Evolutionary conservation across 208 protist genomes (phyloP).

Genomic region (Trypanosoma cruzi): DNA sequence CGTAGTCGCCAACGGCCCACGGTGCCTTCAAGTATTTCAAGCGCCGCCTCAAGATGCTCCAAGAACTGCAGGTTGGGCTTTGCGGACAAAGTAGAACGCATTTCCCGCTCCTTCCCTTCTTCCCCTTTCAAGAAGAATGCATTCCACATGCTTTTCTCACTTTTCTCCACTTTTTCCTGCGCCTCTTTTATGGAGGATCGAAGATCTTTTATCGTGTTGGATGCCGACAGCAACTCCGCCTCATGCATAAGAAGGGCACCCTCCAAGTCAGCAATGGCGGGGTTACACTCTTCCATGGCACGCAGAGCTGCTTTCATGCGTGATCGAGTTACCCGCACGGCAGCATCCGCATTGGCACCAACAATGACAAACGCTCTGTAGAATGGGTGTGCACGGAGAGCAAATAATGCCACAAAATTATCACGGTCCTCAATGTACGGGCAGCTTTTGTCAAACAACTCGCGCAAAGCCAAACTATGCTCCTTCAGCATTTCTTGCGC

Average conservation of each 20-base stretch:
- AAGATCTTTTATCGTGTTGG: constrained; percentile 50
- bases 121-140: background rate
- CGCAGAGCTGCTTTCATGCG: constrained; percentile 31
- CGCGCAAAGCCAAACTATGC: constrained; percentile 19
- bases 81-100: background rate
- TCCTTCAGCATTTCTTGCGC: constrained; percentile 12
- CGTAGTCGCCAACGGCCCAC: constrained; percentile 45
- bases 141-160: background rate
- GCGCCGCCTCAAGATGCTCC: constrained; percentile 29
- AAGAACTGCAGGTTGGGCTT: constrained; percentile 29
- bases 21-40: constrained; percentile 37
- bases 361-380: constrained; percentile 14
- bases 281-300: constrained; percentile 48
- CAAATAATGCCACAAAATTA: constrained; percentile 10
- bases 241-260: constrained; percentile 66
- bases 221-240: constrained; percentile 63
- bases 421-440: constrained; percentile 18
- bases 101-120: background rate
- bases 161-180: constrained; percentile 10
- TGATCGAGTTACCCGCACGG: constrained; percentile 7
- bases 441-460: constrained; percentile 32
- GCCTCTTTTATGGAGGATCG: constrained; percentile 32
- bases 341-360: constrained; percentile 5
- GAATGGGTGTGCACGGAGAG: constrained; percentile 24
- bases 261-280: constrained; percentile 46